Evolutionary conservation across 345 rosid genomes (phyloP).

Genomic region (Combretum micranthum): DNA sequence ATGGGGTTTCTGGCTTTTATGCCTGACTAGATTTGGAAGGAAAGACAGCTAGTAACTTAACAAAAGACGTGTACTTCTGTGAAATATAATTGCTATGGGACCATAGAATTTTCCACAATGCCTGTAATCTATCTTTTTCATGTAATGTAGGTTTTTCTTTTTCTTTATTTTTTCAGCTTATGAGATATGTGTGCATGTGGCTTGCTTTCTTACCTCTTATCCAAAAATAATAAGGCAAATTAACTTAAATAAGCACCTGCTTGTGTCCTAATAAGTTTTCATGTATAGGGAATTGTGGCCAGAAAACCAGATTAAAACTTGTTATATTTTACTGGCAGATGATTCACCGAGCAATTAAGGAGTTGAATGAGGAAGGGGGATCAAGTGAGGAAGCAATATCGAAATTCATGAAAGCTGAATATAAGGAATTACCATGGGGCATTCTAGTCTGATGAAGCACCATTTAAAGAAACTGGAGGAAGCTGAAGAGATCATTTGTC

Average conservation of each 20-base stretch:
- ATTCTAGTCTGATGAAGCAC: constrained; percentile 23
- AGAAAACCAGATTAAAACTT: not conserved
- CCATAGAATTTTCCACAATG: too few relatives aligned
- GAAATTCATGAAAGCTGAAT: constrained; percentile 13
- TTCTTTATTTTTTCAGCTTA: too few relatives aligned
- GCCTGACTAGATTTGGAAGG: too few relatives aligned
- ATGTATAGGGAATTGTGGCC: not conserved
- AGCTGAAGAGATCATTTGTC: constrained; percentile 24
- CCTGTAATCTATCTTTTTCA: too few relatives aligned
- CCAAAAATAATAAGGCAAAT: too few relatives aligned
- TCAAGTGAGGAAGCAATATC: constrained; percentile 23
- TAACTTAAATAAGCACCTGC: not conserved
- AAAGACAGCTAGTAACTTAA: too few relatives aligned
- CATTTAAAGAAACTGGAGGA: constrained; percentile 29
- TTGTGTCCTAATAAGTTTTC: not conserved
- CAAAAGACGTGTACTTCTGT: too few relatives aligned
- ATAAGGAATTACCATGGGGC: constrained; percentile 30
- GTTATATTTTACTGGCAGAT: constrained; percentile 15
- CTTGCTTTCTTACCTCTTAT: too few relatives aligned
- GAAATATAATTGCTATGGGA: too few relatives aligned
- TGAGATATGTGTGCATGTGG: too few relatives aligned
- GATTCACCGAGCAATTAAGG: constrained; percentile 25
- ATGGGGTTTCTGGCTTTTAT: not conserved
- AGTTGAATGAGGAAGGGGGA: constrained; percentile 29
- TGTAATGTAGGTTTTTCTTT: too few relatives aligned